These are phyloP conservation scores for Colletotrichum ledebouriae DNA, from an alignment of 2,329 filamentous ascomycete genomes.

Conservation along the genomic window DNA sequence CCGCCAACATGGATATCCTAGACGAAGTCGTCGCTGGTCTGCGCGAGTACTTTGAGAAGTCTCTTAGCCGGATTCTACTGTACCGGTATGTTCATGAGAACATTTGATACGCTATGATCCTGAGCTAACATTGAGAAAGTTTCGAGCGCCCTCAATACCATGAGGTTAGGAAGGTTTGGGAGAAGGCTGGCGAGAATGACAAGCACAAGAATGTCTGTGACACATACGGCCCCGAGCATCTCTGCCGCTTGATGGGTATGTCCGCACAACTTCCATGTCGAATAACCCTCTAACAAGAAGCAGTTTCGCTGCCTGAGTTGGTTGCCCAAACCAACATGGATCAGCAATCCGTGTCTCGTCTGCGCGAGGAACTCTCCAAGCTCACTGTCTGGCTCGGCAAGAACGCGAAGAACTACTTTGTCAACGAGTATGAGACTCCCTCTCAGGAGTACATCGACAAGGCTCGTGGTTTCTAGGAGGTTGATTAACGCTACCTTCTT, in stretches of 20 bases:
- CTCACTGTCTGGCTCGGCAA: constrained; percentile 88
- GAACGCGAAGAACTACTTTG: constrained; percentile 83
- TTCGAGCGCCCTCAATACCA: constrained; percentile 93
- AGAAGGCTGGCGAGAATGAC: constrained; percentile 71
- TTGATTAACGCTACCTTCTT: constrained; percentile 1
- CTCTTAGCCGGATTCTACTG: constrained; percentile 87
- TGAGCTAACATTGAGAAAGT: constrained; percentile 56
- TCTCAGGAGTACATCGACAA: constrained; percentile 79
- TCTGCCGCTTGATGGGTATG: constrained; percentile 89
- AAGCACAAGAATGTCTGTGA: constrained; percentile 81
- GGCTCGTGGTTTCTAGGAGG: constrained; percentile 61
- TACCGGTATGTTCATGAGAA: constrained; percentile 69
- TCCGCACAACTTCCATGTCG: constrained; percentile 35
- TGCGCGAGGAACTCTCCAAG: constrained; percentile 89
- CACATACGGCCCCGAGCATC: constrained; percentile 92
- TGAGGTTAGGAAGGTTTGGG: constrained; percentile 79
- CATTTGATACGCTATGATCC: not conserved
- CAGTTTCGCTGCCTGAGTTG: constrained; percentile 91
- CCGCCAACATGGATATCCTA: constrained; percentile 84
- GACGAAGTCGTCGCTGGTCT: constrained; percentile 90
- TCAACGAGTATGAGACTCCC: constrained; percentile 80
- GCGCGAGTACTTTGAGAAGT: constrained; percentile 94
- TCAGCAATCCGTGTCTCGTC: constrained; percentile 85
- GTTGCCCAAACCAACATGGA: constrained; percentile 99
- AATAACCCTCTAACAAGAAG: constrained; percentile 32